A percentile compares a stretch with the other conserved stretches of the same genome.
Evolutionary conservation across 352 stramenopile species (phyloP).

Genomic region (Phytophthora litchii): DNA sequence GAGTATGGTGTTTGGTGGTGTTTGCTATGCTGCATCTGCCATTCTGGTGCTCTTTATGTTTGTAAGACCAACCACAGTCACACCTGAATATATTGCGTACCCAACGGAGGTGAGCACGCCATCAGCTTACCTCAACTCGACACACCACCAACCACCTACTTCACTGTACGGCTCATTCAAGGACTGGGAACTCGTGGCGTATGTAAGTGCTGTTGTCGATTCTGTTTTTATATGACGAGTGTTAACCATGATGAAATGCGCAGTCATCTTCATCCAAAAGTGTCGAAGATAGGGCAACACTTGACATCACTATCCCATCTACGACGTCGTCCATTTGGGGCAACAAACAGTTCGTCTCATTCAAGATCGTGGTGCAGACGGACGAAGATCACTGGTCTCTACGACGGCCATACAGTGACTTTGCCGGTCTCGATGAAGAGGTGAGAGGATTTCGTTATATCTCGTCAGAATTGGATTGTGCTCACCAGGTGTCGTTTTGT

Average conservation of each 20-base stretch:
- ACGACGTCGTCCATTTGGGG: slow-evolving; percentile 73
- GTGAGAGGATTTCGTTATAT: slow-evolving; percentile 1
- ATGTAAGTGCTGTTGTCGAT: slow-evolving; percentile 11
- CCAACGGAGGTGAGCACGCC: slow-evolving; percentile 53
- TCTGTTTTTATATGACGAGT: slow-evolving; percentile 1
- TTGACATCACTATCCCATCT: slow-evolving; percentile 70
- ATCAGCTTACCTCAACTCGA: slow-evolving; percentile 64
- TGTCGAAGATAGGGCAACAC: slow-evolving; percentile 29
- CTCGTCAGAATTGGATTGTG: background rate
- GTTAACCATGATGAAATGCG: slow-evolving; percentile 6
- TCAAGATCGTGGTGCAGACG: slow-evolving; percentile 75
- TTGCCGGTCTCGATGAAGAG: slow-evolving; percentile 63
- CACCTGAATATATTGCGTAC: slow-evolving; percentile 52
- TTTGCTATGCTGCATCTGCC: slow-evolving; percentile 47
- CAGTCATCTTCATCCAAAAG: slow-evolving; percentile 30
- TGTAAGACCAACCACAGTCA: slow-evolving; percentile 55
- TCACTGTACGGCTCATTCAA: slow-evolving; percentile 67
- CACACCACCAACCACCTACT: slow-evolving; percentile 39
- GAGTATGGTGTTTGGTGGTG: slow-evolving; percentile 34
- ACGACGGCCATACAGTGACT: slow-evolving; percentile 69
- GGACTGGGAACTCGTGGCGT: slow-evolving; percentile 40
- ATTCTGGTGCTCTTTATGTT: slow-evolving; percentile 62
- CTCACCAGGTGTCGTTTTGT: background rate
- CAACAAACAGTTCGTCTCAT: slow-evolving; percentile 74
- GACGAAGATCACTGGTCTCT: slow-evolving; percentile 76